Evolutionary conservation across 208 protist species (phyloP), one percentile per base, ranked within the genome.

Genomic region (Balamuthia mandrillaris): DNA sequence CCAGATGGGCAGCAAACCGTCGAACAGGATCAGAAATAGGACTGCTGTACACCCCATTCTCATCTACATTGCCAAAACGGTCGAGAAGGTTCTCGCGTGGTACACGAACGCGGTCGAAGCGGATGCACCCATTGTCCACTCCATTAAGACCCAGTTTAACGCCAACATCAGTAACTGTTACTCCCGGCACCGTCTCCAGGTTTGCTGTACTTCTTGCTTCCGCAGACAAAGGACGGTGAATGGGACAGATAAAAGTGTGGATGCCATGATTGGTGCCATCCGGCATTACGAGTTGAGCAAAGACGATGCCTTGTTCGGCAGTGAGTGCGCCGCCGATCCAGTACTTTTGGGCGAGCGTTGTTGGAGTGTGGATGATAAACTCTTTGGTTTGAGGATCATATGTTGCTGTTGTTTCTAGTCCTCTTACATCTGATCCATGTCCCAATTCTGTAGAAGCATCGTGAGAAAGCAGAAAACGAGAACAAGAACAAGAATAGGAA

Each of bases 31-130:
- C 56, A 6, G 81, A 74, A 29, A 78, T 63, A 9, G 77, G 81
- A 2, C 24, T 47, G 10, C 18, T 39, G 16, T 88, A 87, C 29
- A 86, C 86, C 9, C 77, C 85, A 16, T 37, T 60, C 33, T 86
- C 60, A 12, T 66, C 81, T 1, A 88, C 82, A 14, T 83, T 51
- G 45, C 79, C 10, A 24, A 14, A 54, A 24, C 68, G 39, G 12
- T 21, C 47, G n/a, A 78, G 68, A 24, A 78, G 39, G 39, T 10
- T 29, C n/a, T 78, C 16, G 39, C 68, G 39, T 14, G 68, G 68
- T 10, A 78, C 49, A 29, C 10, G 16, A 29, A 78, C 68, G 49
- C 58, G 14, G 68, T 63, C 21, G 9, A 78, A 54, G 14, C 16
- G 16, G 39, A 78, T 63, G 49, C 39, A 54, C 14, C 16, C 68